phyloP scores from a whole-genome alignment of 129 eudicot species.

The Glebionis coronaria region DNA sequence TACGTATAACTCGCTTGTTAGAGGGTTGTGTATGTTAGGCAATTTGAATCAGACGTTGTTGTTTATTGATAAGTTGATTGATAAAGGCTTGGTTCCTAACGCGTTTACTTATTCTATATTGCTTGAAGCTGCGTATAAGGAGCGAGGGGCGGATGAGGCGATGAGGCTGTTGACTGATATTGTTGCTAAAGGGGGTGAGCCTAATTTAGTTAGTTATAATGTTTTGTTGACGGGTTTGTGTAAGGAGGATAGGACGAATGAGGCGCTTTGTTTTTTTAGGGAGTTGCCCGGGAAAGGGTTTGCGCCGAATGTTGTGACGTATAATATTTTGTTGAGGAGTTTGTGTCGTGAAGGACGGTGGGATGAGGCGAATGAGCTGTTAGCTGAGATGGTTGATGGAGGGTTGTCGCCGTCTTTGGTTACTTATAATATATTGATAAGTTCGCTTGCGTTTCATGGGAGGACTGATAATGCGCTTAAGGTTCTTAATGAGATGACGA shows the following conservation, averaged over 20 bases:
- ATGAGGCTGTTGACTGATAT: slow-evolving; percentile 63
- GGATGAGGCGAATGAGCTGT: slow-evolving; percentile 70
- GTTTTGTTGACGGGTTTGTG: slow-evolving; percentile 81
- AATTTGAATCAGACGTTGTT: slow-evolving; percentile 53
- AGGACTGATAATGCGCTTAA: slow-evolving; percentile 64
- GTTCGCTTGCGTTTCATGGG: slow-evolving; percentile 77
- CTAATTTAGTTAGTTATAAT: slow-evolving; percentile 79
- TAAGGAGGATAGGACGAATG: slow-evolving; percentile 63
- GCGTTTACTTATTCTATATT: slow-evolving; percentile 70
- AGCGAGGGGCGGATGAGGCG: slow-evolving; percentile 75
- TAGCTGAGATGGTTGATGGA: slow-evolving; percentile 68
- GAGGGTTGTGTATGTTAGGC: slow-evolving; percentile 76
- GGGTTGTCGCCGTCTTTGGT: slow-evolving; percentile 58
- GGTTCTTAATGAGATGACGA: slow-evolving; percentile 57
- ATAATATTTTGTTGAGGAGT: slow-evolving; percentile 64
- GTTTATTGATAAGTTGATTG: slow-evolving; percentile 55
- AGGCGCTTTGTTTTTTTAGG: slow-evolving; percentile 71
- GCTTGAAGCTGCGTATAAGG: slow-evolving; percentile 82
- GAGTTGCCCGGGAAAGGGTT: slow-evolving; percentile 67
- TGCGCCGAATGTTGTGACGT: slow-evolving; percentile 70
- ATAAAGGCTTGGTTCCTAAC: slow-evolving; percentile 69
- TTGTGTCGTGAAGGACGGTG: slow-evolving; percentile 73
- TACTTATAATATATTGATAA: slow-evolving; percentile 64
- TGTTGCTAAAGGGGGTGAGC: slow-evolving; percentile 62
- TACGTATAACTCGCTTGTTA: slow-evolving; percentile 68